Evolutionary conservation across 192 early-diverging fungal species (phyloP).

Genomic region (Spizellomyces punctatus): DNA sequence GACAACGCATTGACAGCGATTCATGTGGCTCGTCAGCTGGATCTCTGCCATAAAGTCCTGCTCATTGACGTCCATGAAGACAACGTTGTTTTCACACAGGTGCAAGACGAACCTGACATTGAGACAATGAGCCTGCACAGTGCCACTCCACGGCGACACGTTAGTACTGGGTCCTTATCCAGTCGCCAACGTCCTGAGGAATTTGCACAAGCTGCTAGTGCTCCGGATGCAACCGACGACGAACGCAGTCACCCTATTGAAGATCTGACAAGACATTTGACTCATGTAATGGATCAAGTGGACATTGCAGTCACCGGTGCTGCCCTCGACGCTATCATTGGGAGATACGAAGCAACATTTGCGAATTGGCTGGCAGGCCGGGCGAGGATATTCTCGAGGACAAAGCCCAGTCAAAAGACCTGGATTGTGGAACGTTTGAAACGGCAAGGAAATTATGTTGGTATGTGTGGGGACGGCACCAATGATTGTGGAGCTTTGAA

Average conservation of each 20-base stretch:
- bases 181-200: background rate
- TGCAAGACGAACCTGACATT: constrained; percentile 17
- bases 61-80: constrained; percentile 61
- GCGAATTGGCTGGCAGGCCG: constrained; percentile 56
- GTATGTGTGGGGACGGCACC: constrained; percentile 82
- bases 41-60: constrained; percentile 50
- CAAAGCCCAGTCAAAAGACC: constrained; percentile 79
- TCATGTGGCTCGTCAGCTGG: constrained; percentile 70
- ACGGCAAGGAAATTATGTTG: constrained; percentile 69
- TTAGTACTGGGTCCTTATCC: background rate
- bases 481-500: constrained; percentile 87
- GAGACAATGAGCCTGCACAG: background rate
- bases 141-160: background rate
- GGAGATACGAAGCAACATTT: constrained; percentile 34
- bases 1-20: constrained; percentile 79
- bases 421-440: constrained; percentile 71
- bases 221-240: constrained; percentile 1
- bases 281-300: constrained; percentile 16
- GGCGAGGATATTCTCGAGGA: constrained; percentile 73
- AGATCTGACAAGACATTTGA: constrained; percentile 17
- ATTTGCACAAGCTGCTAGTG: background rate
- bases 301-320: constrained; percentile 74
- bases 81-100: constrained; percentile 27
- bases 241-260: constrained; percentile 3
- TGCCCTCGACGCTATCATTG: constrained; percentile 62